phyloP scores from a whole-genome alignment of 2,329 filamentous ascomycete genomes.

The Sordariomycetes sp. region DNA sequence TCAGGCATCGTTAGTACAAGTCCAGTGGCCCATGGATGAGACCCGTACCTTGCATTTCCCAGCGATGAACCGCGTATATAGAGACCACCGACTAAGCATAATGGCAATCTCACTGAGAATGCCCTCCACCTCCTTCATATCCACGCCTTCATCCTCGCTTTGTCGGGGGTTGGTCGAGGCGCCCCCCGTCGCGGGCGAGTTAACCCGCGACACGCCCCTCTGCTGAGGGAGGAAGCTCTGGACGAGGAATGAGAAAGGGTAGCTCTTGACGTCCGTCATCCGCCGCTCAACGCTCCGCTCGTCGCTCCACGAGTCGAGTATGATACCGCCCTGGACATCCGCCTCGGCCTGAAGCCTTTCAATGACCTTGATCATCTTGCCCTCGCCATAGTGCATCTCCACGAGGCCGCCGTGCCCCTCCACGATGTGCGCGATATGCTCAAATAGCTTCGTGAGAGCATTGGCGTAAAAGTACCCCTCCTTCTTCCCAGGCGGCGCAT shows the following conservation, averaged over 20 bases:
- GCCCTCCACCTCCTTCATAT: constrained; percentile 92
- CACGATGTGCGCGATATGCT: constrained; percentile 94
- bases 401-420: constrained; percentile 85
- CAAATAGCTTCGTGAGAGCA: constrained; percentile 81
- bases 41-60: constrained; percentile 66
- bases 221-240: constrained; percentile 78
- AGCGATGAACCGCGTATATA: constrained; percentile 82
- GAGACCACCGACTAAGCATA: constrained; percentile 87
- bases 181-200: constrained; percentile 49
- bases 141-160: constrained; percentile 83
- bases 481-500: constrained; percentile 39
- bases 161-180: constrained; percentile 37
- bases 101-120: constrained; percentile 77
- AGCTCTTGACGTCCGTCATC: constrained; percentile 91
- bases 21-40: neutral
- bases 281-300: constrained; percentile 74
- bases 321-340: constrained; percentile 89
- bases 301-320: constrained; percentile 91
- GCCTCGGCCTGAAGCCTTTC: constrained; percentile 88
- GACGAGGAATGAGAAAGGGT: constrained; percentile 92
- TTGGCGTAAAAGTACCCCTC: constrained; percentile 88
- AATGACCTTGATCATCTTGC: constrained; percentile 91
- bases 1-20: neutral
- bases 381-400: constrained; percentile 82
- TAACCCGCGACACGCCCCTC: constrained; percentile 55